Evolutionary conservation across 1,284 basidiomycete species (phyloP).

Genomic region (Ceratobasidium theobromae): DNA sequence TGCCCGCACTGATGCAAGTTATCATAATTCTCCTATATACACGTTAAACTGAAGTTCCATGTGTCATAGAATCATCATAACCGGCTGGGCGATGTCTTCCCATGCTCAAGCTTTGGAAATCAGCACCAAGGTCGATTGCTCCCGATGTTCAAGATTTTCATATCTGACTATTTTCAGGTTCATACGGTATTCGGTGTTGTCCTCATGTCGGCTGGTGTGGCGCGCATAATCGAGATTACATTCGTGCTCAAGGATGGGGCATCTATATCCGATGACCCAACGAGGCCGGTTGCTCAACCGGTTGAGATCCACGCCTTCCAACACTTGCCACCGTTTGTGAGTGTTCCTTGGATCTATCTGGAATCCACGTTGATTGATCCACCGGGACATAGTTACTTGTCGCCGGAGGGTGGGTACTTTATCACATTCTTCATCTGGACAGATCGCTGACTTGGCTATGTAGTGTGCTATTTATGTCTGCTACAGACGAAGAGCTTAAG

Average conservation of each 20-base stretch:
- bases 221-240: slow-evolving; percentile 85
- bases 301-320: slow-evolving; percentile 62
- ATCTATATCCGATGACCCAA: slow-evolving; percentile 36
- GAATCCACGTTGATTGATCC: slow-evolving; percentile 2
- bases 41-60: slow-evolving; percentile 24
- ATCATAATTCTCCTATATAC: slow-evolving; percentile 1
- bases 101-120: slow-evolving; percentile 85
- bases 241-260: slow-evolving; percentile 56
- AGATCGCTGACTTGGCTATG: background rate
- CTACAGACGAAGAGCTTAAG: slow-evolving; percentile 83
- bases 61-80: slow-evolving; percentile 72
- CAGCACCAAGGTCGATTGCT: slow-evolving; percentile 64
- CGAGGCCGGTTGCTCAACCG: slow-evolving; percentile 31
- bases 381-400: slow-evolving; percentile 57
- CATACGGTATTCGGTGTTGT: slow-evolving; percentile 83
- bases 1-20: slow-evolving; percentile 79
- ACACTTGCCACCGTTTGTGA: slow-evolving; percentile 82
- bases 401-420: slow-evolving; percentile 55
- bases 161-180: slow-evolving; percentile 53
- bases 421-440: background rate
- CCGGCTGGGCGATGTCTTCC: slow-evolving; percentile 94
- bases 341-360: slow-evolving; percentile 42
- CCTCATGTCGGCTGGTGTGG: slow-evolving; percentile 80
- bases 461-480: slow-evolving; percentile 83
- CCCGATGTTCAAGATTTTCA: background rate